phyloP scores from a whole-genome alignment of 352 stramenopile species.

The Phytopythium chamaehyphon region DNA sequence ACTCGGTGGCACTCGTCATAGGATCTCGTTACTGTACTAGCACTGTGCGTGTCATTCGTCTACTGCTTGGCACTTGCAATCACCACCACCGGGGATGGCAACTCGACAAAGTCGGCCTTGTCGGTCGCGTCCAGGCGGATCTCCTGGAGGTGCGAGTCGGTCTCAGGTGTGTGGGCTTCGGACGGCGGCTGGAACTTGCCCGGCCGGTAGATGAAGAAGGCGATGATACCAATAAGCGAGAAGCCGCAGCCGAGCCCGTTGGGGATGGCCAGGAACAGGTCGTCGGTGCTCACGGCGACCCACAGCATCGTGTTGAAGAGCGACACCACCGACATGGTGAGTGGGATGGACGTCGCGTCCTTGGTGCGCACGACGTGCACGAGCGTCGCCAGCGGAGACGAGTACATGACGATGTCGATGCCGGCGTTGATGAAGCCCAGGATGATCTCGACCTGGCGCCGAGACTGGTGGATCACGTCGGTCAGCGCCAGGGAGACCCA shows the following conservation, averaged over 20 bases:
- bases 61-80: too few relatives aligned
- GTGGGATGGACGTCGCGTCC: conserved; percentile 22
- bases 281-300: conserved; percentile 11
- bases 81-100: not conserved
- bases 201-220: conserved; percentile 6
- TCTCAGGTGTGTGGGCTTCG: not conserved
- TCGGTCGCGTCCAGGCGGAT: conserved; percentile 2
- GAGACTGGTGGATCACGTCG: conserved; percentile 11
- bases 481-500: conserved; percentile 8
- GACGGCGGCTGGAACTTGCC: conserved; percentile 1
- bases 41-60: too few relatives aligned
- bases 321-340: conserved; percentile 21
- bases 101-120: not conserved
- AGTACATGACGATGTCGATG: conserved; percentile 19
- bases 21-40: too few relatives aligned
- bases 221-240: conserved; percentile 1
- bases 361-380: conserved; percentile 18
- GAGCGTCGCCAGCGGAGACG: conserved; percentile 18
- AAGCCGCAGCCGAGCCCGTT: not conserved
- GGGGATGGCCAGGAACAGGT: conserved; percentile 8
- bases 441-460: conserved; percentile 8
- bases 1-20: too few relatives aligned
- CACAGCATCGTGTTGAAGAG: conserved; percentile 17
- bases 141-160: not conserved
- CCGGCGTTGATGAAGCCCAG: conserved; percentile 17